phyloP scores from a whole-genome alignment of 345 rosid genomes.

The Raphanus sativus region DNA sequence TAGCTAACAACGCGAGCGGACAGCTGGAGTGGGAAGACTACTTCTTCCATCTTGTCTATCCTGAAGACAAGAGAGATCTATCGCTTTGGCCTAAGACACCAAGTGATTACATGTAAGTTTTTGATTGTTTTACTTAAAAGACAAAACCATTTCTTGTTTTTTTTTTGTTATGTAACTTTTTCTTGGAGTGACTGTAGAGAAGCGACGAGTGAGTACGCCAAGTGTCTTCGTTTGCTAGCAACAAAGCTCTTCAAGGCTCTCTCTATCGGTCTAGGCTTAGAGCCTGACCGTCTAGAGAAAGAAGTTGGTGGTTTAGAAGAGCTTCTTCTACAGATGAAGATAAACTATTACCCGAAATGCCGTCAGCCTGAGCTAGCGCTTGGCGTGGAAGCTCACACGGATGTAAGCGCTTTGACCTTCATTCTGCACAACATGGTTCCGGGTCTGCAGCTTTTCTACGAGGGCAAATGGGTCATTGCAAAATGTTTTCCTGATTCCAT shows the following conservation, averaged over 20 bases:
- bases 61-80: conserved; percentile 73
- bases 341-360: conserved; percentile 90
- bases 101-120: conserved; percentile 63
- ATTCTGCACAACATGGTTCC: conserved; percentile 99
- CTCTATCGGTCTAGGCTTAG: conserved; percentile 76
- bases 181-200: conserved; percentile 42
- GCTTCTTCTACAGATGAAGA: conserved; percentile 81
- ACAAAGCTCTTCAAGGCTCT: conserved; percentile 58
- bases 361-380: conserved; percentile 97
- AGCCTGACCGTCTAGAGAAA: conserved; percentile 76
- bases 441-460: conserved; percentile 80
- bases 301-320: conserved; percentile 92
- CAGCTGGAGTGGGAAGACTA: conserved; percentile 97
- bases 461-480: conserved; percentile 82
- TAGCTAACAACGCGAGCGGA: conserved; percentile 85
- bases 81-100: conserved; percentile 90
- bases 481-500: conserved; percentile 92
- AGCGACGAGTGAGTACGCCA: conserved; percentile 77
- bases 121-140: conserved; percentile 39
- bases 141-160: background rate
- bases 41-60: conserved; percentile 80
- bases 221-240: conserved; percentile 63
- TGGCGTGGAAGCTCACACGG: conserved; percentile 98
- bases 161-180: background rate
- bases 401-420: conserved; percentile 82